Evolutionary conservation across 2,329 filamentous ascomycete species (phyloP), one percentile per base, ranked within the genome.

Genomic region (Botrytis sinoallii): DNA sequence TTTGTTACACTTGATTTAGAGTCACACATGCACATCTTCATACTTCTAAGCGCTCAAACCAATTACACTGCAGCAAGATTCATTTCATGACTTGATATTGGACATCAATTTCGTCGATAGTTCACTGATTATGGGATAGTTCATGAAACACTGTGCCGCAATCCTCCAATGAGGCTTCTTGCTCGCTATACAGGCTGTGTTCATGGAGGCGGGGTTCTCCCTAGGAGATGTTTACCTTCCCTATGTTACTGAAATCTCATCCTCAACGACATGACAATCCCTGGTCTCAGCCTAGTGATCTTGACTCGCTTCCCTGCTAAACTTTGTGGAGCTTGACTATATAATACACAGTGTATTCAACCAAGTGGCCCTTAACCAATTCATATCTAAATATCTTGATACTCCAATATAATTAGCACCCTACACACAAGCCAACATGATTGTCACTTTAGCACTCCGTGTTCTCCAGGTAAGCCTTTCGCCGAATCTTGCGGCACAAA

Each of bases 381-480:
- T 67, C 32, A 44, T 29, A 57, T 59, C 10, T 32, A 59, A 67
- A 55, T 2, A n/a, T 25, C 38, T 20, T 20, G 29, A 22, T 29
- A 40, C 8, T 46, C 14, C 32, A 67, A 10, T 40, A 67, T 40
- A 52, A 20, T 70, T 61, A 44, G 67, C n/a, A 57, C 6, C 29
- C 14, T 60, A 29, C 20, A 44, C 8, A 77, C 52, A 29, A 70
- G 29, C 9, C 66, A 71, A 42, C 29, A 79, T 80, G 78, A 77
- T 79, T 70, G 71, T 78, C 64, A 78, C 75, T 61, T 70, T 79
- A 38, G 76, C 67, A 32, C 44, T 74, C 60, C 76, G 78, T 40
- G 75, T 73, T 40, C 59, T 77, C 35, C 77, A 78, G 69, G 77
- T 77, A 75, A 46, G 68, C 55, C 25, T 20, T 32, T 25, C 29